Evolutionary conservation across 2,329 filamentous ascomycete species (phyloP).

Genomic region (Elsinoe australis): DNA sequence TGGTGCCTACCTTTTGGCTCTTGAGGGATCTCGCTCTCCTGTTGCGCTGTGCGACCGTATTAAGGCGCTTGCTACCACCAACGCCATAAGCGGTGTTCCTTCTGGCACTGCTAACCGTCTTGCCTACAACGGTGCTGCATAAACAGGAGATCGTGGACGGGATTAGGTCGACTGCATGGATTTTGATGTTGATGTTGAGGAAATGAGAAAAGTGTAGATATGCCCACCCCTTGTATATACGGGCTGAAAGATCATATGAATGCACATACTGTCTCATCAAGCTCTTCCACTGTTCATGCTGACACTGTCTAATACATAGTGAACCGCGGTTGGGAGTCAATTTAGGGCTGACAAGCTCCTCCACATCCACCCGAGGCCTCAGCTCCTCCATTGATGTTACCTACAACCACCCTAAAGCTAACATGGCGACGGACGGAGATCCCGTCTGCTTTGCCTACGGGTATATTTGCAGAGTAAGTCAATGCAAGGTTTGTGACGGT

Average conservation of each 20-base stretch:
- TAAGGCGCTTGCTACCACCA: conserved; percentile 17
- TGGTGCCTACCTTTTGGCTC: conserved; percentile 48
- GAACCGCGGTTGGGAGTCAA: too few species aligned
- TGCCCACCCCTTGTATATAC: conserved; percentile 7
- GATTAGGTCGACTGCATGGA: too few species aligned
- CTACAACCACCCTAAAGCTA: not conserved
- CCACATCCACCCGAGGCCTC: not conserved
- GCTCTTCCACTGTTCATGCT: too few species aligned
- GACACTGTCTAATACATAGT: too few species aligned
- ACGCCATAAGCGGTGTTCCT: conserved; percentile 10
- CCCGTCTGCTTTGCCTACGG: too few species aligned
- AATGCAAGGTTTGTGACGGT: too few species aligned
- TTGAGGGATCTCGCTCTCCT: conserved; percentile 12
- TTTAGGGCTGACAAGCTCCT: not conserved
- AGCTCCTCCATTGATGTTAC: not conserved
- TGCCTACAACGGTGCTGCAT: conserved; percentile 19
- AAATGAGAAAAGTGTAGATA: not conserved
- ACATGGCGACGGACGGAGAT: too few species aligned
- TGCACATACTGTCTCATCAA: too few species aligned
- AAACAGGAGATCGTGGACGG: too few species aligned
- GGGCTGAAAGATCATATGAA: conserved; percentile 8
- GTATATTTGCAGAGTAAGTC: too few species aligned
- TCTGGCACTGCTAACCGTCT: conserved; percentile 17
- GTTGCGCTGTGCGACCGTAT: conserved; percentile 17
- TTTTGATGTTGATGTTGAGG: too few species aligned